Base-by-base conservation (phyloP, 2,329 filamentous ascomycete genomes). In the Claviceps capensis region DNA sequence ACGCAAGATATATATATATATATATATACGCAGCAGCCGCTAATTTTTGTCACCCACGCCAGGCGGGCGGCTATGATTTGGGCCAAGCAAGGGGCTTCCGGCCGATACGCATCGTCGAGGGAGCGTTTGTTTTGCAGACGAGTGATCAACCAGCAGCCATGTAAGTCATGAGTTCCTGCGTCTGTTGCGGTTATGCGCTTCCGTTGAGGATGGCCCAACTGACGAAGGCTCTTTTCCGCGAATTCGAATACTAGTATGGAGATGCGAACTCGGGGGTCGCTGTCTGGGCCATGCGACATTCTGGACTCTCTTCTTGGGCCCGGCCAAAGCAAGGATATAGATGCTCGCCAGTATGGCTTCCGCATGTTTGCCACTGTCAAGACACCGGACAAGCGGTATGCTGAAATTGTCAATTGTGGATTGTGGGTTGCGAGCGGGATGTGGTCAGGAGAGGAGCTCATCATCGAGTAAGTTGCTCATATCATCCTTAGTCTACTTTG, bases 361-460 rank as follows among this genome's bases (percentile, higher is more conserved):
- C 69, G 72, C 55, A 65, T 75, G 58, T 74, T 73, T 53, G 68
- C 72, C 53, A 72, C 71, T 17, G 71, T 76, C 64, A 73, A 75
- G 60, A 75, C 73, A 22, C 65, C 70, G 3, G 73, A 76, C 61
- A 69, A 72, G 59, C 67, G 73, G 34, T 76, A 76, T 56, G 66
- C 66, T 47, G 70, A 73, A 51, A 69, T 69, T 52, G 67, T 76
- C 23, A 76, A 76, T 59, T 73, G 69, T 59, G 72, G 71, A 5
- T 64, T 75, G 50, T 75, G 72, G 72, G 67, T 75, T 47, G 72
- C 72, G 6, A 73, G 71, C 59, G 72, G 72, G 48, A 70, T 73
- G 59, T 72, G 70, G 64, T 69, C 67, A 51, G 68, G 64, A 51
- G 65, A 70, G 22, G 69, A 74, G 58, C 62, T 74, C 52, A 66